phyloP scores from a whole-genome alignment of 2,329 filamentous ascomycete genomes.

The Sarocladium kiliense region DNA sequence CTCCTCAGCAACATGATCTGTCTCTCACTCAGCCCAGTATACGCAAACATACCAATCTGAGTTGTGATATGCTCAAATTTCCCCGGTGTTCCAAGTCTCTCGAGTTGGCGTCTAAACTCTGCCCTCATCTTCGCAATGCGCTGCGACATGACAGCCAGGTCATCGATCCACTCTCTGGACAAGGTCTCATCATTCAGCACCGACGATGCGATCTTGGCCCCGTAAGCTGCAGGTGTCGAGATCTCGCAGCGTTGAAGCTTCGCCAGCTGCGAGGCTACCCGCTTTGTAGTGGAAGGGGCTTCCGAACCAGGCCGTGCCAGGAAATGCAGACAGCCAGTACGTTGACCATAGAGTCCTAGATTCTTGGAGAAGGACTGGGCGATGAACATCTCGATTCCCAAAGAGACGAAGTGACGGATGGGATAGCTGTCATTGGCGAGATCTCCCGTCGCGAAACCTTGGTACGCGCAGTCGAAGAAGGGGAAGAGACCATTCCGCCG shows the following conservation, averaged over 20 bases:
- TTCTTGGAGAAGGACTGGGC: slow-evolving; percentile 32
- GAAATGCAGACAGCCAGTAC: slow-evolving; percentile 22
- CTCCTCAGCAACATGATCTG: slow-evolving; percentile 19
- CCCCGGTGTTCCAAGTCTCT: slow-evolving; percentile 18
- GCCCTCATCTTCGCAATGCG: slow-evolving; percentile 25
- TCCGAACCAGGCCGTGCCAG: slow-evolving; percentile 3
- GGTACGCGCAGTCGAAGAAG: slow-evolving; percentile 33
- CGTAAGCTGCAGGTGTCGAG: slow-evolving; percentile 10
- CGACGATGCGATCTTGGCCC: slow-evolving; percentile 9
- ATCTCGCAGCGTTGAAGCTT: slow-evolving; percentile 11
- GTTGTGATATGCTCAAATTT: slow-evolving; percentile 24
- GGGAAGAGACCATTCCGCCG: slow-evolving; percentile 23
- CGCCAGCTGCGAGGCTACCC: neutral
- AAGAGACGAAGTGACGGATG: neutral
- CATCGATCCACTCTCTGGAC: slow-evolving; percentile 13
- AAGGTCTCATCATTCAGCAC: slow-evolving; percentile 10
- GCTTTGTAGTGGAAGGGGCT: neutral
- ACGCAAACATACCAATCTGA: slow-evolving; percentile 36
- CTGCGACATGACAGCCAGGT: slow-evolving; percentile 26
- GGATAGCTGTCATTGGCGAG: slow-evolving; percentile 10
- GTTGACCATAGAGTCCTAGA: slow-evolving; percentile 31
- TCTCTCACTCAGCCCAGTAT: slow-evolving; percentile 25
- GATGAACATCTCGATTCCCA: slow-evolving; percentile 18
- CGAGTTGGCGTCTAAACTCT: slow-evolving; percentile 14
- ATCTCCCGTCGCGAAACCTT: slow-evolving; percentile 31